Evolutionary conservation across 306 rosid species (phyloP).

Genomic region (Citrullus mucosospermus): DNA sequence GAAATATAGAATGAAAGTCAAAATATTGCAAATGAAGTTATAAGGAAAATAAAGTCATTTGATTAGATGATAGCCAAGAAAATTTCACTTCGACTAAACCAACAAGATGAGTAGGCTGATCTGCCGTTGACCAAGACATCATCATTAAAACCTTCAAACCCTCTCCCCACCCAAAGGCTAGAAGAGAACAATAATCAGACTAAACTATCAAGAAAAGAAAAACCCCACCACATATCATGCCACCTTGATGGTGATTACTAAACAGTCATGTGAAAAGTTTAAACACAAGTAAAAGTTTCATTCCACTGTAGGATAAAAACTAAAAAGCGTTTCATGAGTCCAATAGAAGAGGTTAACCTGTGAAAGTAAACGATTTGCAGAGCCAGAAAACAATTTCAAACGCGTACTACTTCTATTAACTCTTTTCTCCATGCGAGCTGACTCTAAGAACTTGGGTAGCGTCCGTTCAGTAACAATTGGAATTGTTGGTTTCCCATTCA

Average conservation of each 20-base stretch:
- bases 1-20: neutral
- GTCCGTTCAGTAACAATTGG: conserved; percentile 57
- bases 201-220: neutral
- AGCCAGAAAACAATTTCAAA: conserved; percentile 78
- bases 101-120: neutral
- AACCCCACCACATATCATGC: neutral
- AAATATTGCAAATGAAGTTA: neutral
- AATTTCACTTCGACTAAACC: neutral
- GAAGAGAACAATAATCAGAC: neutral
- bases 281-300: neutral
- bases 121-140: neutral
- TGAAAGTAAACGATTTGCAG: conserved; percentile 77
- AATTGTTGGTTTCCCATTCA: conserved; percentile 54
- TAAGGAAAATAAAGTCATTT: neutral
- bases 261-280: neutral
- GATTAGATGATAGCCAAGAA: neutral
- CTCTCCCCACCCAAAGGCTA: neutral
- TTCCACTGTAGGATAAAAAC: neutral
- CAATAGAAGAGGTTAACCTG: conserved; percentile 31
- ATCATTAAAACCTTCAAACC: neutral
- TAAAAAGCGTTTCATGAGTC: neutral
- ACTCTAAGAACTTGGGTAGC: conserved; percentile 75
- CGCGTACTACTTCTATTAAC: conserved; percentile 28
- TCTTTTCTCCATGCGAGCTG: conserved; percentile 37
- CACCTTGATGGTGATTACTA: neutral